Base-by-base conservation (phyloP, 371 early-diverging fungal species). In the Ordospora pajunii region DNA sequence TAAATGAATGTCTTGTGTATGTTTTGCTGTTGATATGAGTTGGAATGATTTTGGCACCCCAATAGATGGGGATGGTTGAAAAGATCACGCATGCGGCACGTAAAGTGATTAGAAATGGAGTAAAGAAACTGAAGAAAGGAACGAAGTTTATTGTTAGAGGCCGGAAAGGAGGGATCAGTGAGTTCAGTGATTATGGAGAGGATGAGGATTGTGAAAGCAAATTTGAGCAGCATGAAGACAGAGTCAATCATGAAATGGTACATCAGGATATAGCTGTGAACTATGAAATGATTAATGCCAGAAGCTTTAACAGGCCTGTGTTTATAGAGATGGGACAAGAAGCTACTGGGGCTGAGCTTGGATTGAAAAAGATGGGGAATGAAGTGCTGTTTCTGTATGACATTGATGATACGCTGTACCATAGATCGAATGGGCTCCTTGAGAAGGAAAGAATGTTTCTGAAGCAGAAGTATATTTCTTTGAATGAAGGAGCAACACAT, bases 401-500 rank as follows among this genome's bases (percentile, higher is more conserved):
- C 53, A 79, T 79, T n/a, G 79, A 79, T 66, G 74, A 76, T 42
- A 67, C 68, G 19, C 51, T 79, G 0, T 79, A 76, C 49, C 51
- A 74, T n/a, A 27, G 23, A 46, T 53, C 71, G 27, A 53, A 67
- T 19, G 65, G 70, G 32, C 46, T 76, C 9, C 17, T 37, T 7
- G 42, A 66, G n/a, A 17, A 58, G 23, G 65, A 69, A 46, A 75
- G 2, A 23, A 21, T 45, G 27, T 43, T 42, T 21, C 42, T 54
- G n/a, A 32, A 48, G 9, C 12, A 53, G 23, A 75, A 27, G 10
- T 76, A 50, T 48, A 4, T 67, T 43, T 27, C 45, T 19, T 44
- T 65, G 19, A 52, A 42, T 32, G 17, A 72, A n/a, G 40, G n/a
- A 10, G 42, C 5, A 11, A 67, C 49, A 9, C 11, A 10, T 72